These are phyloP conservation scores for Backusella morwellensis DNA, from an alignment of 192 early-diverging fungal species.

Conservation along the genomic window DNA sequence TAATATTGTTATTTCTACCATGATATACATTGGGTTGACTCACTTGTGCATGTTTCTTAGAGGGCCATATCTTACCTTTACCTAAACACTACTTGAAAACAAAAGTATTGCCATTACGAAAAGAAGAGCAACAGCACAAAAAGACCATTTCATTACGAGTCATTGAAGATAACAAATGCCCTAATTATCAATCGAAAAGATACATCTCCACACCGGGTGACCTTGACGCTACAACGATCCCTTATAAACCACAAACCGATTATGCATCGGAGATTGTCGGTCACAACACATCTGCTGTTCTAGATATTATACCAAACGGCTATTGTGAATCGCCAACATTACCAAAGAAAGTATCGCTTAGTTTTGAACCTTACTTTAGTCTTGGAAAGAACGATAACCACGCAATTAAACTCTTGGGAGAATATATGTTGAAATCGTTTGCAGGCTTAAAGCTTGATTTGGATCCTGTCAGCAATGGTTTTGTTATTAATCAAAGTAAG, in stretches of 20 bases:
- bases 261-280: constrained; percentile 52
- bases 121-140: neutral
- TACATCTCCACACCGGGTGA: constrained; percentile 2
- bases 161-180: neutral
- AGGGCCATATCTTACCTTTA: constrained; percentile 60
- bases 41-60: constrained; percentile 10
- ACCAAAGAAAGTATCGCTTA: neutral
- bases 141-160: neutral
- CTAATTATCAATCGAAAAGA: neutral
- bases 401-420: constrained; percentile 30
- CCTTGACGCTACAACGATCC: constrained; percentile 36
- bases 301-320: constrained; percentile 33
- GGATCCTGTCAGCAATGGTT: constrained; percentile 25
- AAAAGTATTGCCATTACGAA: neutral
- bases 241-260: constrained; percentile 46
- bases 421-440: constrained; percentile 32
- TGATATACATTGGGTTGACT: neutral
- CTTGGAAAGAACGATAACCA: neutral
- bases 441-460: constrained; percentile 30
- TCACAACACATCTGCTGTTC: constrained; percentile 9
- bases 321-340: constrained; percentile 41
- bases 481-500: constrained; percentile 42
- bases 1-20: constrained; percentile 11
- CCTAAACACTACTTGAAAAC: constrained; percentile 20
- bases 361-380: neutral